Evolutionary conservation across 2,329 filamentous ascomycete species (phyloP), one percentile per base, ranked within the genome.

Genomic region (Aureobasidium namibiae): DNA sequence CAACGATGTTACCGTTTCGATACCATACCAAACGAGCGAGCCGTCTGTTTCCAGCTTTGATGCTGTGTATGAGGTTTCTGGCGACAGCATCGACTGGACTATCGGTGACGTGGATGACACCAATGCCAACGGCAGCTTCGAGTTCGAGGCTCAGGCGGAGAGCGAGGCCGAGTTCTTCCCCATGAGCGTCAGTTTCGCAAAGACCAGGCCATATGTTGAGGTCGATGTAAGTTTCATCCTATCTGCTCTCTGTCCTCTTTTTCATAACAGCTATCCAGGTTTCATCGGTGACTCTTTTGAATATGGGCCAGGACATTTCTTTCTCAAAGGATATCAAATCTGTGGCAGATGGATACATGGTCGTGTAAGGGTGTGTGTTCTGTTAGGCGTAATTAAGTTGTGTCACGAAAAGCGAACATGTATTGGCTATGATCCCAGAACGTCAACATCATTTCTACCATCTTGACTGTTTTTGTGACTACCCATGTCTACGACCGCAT

Each of bases 101-200:
- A 89, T 99, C 67, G 92, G 94, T 62, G 82, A 84, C 4, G 86
- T 97, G 41, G 88, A 92, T 68, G 86, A 90, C 53, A 86, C 87
- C 60, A 96, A 94, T 71, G 76, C 86, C 18, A 91, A 80, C 41
- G 94, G 94, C 18, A 87, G 89, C 48, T 97, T 99, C 69, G 94
- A 99, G 73, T 97, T 99, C 65, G 94, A 97, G 74, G 90, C 91
- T 1, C 85, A 89, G 72, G 89, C 89, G 11, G 83, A 85, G 59
- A 89, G 92, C 65, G 94, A 97, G 71, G 87, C 90, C 60, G 92
- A 96, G 67, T 97, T 97, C 78, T 99, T 99, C 85, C 94, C 94
- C 1, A 97, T 99, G 92, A 87, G 83, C 57, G 86, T 97, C 62
- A 83, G 86, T 58, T 99, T 99, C 75, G 86, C 84, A 63, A 96